Percentiles rank a stretch among this genome's conserved stretches.
phyloP scores from a whole-genome alignment of 2,329 filamentous ascomycete genomes.

The Colletotrichum somersetense region DNA sequence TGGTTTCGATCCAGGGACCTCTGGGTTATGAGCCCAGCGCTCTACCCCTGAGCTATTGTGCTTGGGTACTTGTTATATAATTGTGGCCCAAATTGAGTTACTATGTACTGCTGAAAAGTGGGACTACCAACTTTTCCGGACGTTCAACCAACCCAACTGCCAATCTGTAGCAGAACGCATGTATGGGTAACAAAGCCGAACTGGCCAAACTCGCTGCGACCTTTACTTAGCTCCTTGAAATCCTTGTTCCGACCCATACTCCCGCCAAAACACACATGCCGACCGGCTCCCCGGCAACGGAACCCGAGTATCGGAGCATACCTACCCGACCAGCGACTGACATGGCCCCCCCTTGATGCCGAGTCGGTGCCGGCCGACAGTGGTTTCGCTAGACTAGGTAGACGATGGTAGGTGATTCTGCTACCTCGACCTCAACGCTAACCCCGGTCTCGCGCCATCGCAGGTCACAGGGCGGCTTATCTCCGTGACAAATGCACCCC shows the following conservation, averaged over 20 bases:
- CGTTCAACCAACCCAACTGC: no score
- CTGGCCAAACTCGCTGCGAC: neutral
- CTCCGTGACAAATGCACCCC: conserved; percentile 10
- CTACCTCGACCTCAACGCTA: conserved; percentile 11
- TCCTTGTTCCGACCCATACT: accelerated
- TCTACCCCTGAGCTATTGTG: conserved; percentile 41
- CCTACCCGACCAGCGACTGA: neutral
- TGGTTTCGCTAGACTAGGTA: neutral
- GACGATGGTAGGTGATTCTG: no score
- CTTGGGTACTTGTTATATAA: neutral
- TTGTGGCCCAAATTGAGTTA: accelerated
- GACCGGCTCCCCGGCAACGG: neutral
- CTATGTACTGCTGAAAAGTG: no score
- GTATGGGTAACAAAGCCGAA: neutral
- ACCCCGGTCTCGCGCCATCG: conserved; percentile 31
- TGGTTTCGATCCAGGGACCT: conserved; percentile 41
- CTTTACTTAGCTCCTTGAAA: no score
- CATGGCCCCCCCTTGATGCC: conserved; percentile 6
- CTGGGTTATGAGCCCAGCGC: conserved; percentile 42
- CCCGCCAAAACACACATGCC: neutral
- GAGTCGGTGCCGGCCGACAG: conserved; percentile 37
- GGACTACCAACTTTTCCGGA: neutral
- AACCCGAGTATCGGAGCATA: conserved; percentile 4
- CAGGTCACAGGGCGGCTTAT: conserved; percentile 7
- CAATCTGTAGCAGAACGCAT: neutral